Evolutionary conservation across 345 rosid species (phyloP).

Genomic region (Bruguiera parviflora): DNA sequence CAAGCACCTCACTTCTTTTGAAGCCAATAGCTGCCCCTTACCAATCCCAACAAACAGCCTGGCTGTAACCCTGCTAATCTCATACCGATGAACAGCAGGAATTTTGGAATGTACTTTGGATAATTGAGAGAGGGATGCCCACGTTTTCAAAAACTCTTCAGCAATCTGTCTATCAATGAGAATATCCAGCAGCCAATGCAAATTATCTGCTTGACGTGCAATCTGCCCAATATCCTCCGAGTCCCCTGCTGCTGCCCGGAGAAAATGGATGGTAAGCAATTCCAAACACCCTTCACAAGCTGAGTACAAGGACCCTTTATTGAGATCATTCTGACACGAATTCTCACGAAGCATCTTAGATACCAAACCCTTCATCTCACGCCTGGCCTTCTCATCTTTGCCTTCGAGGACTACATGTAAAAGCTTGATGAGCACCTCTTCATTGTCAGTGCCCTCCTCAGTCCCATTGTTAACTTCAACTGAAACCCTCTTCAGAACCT

Average conservation of each 20-base stretch:
- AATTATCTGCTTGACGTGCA: slow-evolving; percentile 90
- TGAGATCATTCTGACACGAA: slow-evolving; percentile 78
- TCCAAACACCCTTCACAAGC: slow-evolving; percentile 87
- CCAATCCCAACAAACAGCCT: slow-evolving; percentile 93
- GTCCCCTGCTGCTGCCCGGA: slow-evolving; percentile 62
- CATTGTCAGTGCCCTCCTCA: slow-evolving; percentile 50
- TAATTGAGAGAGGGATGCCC: slow-evolving; percentile 90
- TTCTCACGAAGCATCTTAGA: slow-evolving; percentile 95
- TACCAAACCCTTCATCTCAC: slow-evolving; percentile 93
- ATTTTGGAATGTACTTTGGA: slow-evolving; percentile 66
- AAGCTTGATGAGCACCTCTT: slow-evolving; percentile 81
- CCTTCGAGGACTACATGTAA: slow-evolving; percentile 91
- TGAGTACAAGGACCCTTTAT: slow-evolving; percentile 80
- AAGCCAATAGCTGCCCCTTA: slow-evolving; percentile 82
- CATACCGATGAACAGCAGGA: slow-evolving; percentile 79
- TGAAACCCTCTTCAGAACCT: slow-evolving; percentile 89
- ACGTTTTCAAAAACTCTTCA: slow-evolving; percentile 72
- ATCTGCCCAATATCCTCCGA: slow-evolving; percentile 64
- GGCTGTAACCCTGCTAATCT: slow-evolving; percentile 82
- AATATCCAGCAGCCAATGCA: slow-evolving; percentile 92
- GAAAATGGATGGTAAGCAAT: slow-evolving; percentile 55
- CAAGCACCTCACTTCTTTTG: slow-evolving; percentile 74
- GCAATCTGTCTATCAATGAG: slow-evolving; percentile 91
- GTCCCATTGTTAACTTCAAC: slow-evolving; percentile 55
- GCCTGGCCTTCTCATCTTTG: slow-evolving; percentile 93